phyloP scores from a whole-genome alignment of 352 stramenopile genomes.

The Phytophthora europaea region DNA sequence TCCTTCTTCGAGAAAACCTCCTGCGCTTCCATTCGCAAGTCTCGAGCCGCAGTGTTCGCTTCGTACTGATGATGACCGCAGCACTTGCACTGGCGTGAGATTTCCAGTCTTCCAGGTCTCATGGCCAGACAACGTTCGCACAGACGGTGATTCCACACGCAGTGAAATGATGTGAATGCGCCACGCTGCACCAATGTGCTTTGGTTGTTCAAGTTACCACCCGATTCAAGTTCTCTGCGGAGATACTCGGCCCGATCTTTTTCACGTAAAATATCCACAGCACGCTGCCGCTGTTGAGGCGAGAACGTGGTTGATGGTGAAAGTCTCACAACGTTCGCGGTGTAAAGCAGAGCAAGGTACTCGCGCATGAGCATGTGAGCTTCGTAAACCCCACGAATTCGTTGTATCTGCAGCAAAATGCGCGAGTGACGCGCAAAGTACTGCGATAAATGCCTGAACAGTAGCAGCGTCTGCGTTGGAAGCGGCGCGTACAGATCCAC shows the following conservation, averaged over 20 bases:
- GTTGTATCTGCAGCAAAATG: slow-evolving; percentile 34
- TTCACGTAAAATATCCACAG: slow-evolving; percentile 30
- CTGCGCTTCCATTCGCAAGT: slow-evolving; percentile 6
- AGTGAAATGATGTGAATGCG: slow-evolving; percentile 60
- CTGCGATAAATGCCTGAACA: slow-evolving; percentile 43
- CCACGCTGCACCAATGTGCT: neutral
- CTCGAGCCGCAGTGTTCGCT: slow-evolving; percentile 36
- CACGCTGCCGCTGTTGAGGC: slow-evolving; percentile 33
- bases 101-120: neutral
- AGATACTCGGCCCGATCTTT: slow-evolving; percentile 32
- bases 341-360: slow-evolving; percentile 50
- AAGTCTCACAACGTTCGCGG: slow-evolving; percentile 37
- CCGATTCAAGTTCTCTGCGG: neutral
- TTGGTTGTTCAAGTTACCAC: neutral
- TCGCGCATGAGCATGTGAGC: slow-evolving; percentile 39
- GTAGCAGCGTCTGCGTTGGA: slow-evolving; percentile 37
- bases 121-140: slow-evolving; percentile 59
- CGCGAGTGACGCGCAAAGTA: slow-evolving; percentile 44
- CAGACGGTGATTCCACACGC: slow-evolving; percentile 48
- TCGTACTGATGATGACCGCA: slow-evolving; percentile 50
- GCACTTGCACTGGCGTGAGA: slow-evolving; percentile 24
- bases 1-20: neutral
- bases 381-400: slow-evolving; percentile 44
- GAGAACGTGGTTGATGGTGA: slow-evolving; percentile 41
- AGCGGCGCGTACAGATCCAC: slow-evolving; percentile 50